Percentiles rank a stretch among this genome's conserved stretches.
Conservation (phyloP, 495 filamentous ascomycete genomes). For the Astrothelium macrocarpum region DNA sequence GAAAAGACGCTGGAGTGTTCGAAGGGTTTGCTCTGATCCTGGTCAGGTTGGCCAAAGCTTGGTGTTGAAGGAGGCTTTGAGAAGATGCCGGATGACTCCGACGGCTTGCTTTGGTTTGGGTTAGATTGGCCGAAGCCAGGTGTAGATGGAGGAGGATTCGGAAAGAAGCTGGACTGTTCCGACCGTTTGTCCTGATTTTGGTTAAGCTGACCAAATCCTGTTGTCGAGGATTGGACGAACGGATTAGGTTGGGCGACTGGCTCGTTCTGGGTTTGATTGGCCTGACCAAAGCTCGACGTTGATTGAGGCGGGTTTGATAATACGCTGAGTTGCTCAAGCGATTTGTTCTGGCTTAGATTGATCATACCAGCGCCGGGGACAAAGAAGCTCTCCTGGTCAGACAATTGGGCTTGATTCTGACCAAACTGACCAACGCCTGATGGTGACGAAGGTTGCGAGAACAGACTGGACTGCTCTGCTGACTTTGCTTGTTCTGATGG, state of each 20-base stretch:
- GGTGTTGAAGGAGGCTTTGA: neutral
- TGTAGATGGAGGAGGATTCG: neutral
- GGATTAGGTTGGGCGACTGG: neutral
- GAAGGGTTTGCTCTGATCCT: neutral
- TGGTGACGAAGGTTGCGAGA: neutral
- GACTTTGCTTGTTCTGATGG: slow-evolving; percentile 8
- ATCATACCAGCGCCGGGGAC: neutral
- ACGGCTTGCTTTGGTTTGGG: neutral
- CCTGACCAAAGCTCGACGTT: neutral
- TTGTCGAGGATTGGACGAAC: neutral
- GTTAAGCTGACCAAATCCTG: slow-evolving; percentile 10
- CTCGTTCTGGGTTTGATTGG: neutral
- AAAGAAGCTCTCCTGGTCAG: neutral
- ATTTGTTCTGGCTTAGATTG: neutral
- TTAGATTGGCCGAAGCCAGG: slow-evolving; percentile 12
- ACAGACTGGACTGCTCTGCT: neutral
- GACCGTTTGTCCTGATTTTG: neutral
- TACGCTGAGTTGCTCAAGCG: neutral
- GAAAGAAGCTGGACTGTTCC: neutral
- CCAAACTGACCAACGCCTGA: neutral
- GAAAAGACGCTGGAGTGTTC: neutral
- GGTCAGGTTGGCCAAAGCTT: neutral
- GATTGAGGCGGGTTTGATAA: neutral
- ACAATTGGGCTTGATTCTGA: neutral
- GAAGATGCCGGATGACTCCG: neutral